These are phyloP conservation scores for Heliamphora pulchella DNA, from an alignment of 179 eudicot genomes.

Conservation along the genomic window DNA sequence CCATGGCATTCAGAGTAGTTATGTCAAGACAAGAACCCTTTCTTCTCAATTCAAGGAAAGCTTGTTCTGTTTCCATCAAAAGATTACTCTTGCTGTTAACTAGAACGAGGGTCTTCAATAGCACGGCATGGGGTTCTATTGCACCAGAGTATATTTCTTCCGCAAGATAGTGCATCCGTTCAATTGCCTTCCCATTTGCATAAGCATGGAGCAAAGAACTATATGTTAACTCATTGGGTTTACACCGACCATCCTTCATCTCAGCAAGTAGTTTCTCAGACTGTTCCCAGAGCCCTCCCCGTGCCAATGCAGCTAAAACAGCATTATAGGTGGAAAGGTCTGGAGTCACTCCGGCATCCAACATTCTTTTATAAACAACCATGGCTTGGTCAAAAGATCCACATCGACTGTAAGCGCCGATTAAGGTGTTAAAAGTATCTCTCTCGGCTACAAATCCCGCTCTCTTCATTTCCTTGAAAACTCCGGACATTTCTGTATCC, in stretches of 20 bases:
- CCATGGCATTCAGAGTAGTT: conserved; percentile 71
- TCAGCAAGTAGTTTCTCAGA: conserved; percentile 69
- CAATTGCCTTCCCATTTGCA: conserved; percentile 72
- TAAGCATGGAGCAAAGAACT: conserved; percentile 83
- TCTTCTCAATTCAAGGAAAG: conserved; percentile 60
- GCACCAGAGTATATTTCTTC: conserved; percentile 59
- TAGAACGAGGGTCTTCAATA: conserved; percentile 75
- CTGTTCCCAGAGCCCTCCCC: conserved; percentile 91
- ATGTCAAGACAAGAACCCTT: conserved; percentile 56
- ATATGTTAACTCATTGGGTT: conserved; percentile 70
- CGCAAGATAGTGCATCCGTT: conserved; percentile 54
- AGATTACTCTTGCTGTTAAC: conserved; percentile 71
- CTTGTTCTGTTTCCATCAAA: conserved; percentile 69
- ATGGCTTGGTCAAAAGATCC: conserved; percentile 65
- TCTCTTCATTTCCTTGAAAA: conserved; percentile 79
- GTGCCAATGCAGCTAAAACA: conserved; percentile 74
- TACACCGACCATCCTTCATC: conserved; percentile 58
- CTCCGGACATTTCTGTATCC: conserved; percentile 64
- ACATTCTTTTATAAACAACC: conserved; percentile 67
- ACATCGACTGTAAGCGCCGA: conserved; percentile 83
- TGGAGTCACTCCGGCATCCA: conserved; percentile 67
- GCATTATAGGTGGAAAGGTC: conserved; percentile 90
- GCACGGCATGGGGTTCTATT: conserved; percentile 46
- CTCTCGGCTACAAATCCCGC: conserved; percentile 82
- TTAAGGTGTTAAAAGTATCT: conserved; percentile 85